Conservation (phyloP, 352 stramenopile genomes). For the Salisapilia sapeloensis region DNA sequence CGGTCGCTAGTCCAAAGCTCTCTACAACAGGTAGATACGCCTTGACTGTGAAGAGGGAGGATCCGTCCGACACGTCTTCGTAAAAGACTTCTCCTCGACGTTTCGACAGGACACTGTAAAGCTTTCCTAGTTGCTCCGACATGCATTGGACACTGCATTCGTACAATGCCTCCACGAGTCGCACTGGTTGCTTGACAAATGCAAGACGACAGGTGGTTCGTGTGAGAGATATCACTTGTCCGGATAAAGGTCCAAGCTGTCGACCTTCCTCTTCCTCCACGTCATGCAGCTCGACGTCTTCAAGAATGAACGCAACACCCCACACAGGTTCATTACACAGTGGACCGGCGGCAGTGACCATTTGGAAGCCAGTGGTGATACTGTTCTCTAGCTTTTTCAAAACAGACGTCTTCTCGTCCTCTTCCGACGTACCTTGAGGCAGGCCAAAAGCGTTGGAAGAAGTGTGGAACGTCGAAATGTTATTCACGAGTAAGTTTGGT, state of each 20-base stretch:
- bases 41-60: slow-evolving; percentile 88
- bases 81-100: slow-evolving; percentile 80
- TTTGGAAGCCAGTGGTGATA: slow-evolving; percentile 72
- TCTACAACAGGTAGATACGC: slow-evolving; percentile 90
- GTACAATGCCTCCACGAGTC: slow-evolving; percentile 85
- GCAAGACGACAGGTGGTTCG: slow-evolving; percentile 47
- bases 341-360: slow-evolving; percentile 60
- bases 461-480: slow-evolving; percentile 23
- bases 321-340: slow-evolving; percentile 84
- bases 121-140: slow-evolving; percentile 83
- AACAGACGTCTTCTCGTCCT: slow-evolving; percentile 6
- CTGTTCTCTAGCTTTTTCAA: slow-evolving; percentile 61
- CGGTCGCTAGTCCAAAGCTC: slow-evolving; percentile 86
- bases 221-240: slow-evolving; percentile 72
- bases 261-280: slow-evolving; percentile 12
- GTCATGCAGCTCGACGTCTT: slow-evolving; percentile 48
- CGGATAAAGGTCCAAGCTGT: slow-evolving; percentile 54
- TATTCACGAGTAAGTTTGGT: slow-evolving; percentile 67
- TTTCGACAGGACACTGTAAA: slow-evolving; percentile 90
- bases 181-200: slow-evolving; percentile 74
- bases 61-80: slow-evolving; percentile 84
- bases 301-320: slow-evolving; percentile 78
- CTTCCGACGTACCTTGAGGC: background rate
- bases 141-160: slow-evolving; percentile 77
- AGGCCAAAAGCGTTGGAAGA: slow-evolving; percentile 6